Evolutionary conservation across 2,329 filamentous ascomycete genomes (phyloP).

Genomic region (Escovopsis weberi): DNA sequence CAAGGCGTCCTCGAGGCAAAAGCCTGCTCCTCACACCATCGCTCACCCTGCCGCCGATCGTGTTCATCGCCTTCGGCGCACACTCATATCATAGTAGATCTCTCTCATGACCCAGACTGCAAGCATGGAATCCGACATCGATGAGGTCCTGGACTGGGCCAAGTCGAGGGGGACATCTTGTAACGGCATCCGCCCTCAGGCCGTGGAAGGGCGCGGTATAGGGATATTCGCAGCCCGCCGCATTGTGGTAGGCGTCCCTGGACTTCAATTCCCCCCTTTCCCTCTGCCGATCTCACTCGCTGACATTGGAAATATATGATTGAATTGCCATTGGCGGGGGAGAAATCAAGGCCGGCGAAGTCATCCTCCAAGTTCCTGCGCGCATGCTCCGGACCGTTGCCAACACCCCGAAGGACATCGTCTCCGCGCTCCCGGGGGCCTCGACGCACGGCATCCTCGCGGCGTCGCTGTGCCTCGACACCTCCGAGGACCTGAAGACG

Average conservation of each 20-base stretch:
- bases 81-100: no score
- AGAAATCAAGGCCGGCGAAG: conserved; percentile 26
- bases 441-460: conserved; percentile 60
- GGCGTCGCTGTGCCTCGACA: conserved; percentile 46
- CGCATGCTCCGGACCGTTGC: conserved; percentile 49
- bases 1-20: no score
- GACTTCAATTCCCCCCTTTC: background rate
- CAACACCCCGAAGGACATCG: conserved; percentile 39
- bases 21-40: no score
- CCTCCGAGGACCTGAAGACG: conserved; percentile 28
- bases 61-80: no score
- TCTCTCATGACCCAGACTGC: background rate
- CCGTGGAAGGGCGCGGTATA: conserved; percentile 58
- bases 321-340: background rate
- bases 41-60: no score
- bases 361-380: conserved; percentile 51
- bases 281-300: no score
- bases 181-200: conserved; percentile 50
- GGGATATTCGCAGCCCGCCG: conserved; percentile 58
- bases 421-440: conserved; percentile 33
- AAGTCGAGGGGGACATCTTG: conserved; percentile 47
- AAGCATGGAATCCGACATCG: conserved; percentile 12
- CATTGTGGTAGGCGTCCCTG: conserved; percentile 39
- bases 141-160: conserved; percentile 55
- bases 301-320: background rate